A percentile compares a stretch with the other conserved stretches of the same genome.
phyloP scores from a whole-genome alignment of 2,329 filamentous ascomycete genomes.

The Verticillium albo-atrum region DNA sequence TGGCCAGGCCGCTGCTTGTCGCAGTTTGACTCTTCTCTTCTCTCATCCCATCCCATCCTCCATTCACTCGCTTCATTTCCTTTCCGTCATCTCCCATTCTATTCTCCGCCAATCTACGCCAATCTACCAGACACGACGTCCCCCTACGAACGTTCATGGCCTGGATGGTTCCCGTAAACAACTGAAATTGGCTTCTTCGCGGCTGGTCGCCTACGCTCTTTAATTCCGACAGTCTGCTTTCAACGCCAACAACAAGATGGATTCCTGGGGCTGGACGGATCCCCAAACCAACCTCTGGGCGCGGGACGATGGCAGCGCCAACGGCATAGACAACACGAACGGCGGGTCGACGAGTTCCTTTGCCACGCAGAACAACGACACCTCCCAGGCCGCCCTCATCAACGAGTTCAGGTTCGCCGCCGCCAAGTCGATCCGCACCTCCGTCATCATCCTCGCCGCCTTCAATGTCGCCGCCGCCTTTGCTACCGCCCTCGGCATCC shows the following conservation, averaged over 20 bases:
- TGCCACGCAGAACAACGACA: constrained; percentile 23
- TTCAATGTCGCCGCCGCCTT: constrained; percentile 59
- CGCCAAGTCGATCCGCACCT: constrained; percentile 55
- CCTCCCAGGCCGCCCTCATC: constrained; percentile 40
- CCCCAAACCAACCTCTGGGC: constrained; percentile 17
- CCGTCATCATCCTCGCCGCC: constrained; percentile 54
- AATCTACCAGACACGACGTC: constrained; percentile 16
- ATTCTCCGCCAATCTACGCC: constrained; percentile 13
- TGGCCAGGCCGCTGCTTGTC: constrained; percentile 2
- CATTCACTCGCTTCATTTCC: constrained; percentile 7
- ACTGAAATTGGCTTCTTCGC: constrained; percentile 9
- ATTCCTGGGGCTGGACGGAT: constrained; percentile 16
- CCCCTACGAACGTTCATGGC: constrained; percentile 20
- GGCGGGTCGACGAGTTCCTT: constrained; percentile 19
- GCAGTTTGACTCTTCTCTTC: constrained; percentile 14
- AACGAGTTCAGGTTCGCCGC: constrained; percentile 48
- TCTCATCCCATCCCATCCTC: constrained; percentile 17
- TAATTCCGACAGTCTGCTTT: background rate
- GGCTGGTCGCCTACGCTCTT: constrained; percentile 2
- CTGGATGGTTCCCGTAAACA: constrained; percentile 30
- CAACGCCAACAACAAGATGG: constrained; percentile 5
- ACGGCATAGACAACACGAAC: constrained; percentile 22
- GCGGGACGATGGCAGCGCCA: constrained; percentile 19
- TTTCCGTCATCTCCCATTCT: constrained; percentile 8
- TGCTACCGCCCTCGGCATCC: constrained; percentile 50